Conservation (phyloP, 148 eudicot species). For the Rhododendron griersonianum region DNA sequence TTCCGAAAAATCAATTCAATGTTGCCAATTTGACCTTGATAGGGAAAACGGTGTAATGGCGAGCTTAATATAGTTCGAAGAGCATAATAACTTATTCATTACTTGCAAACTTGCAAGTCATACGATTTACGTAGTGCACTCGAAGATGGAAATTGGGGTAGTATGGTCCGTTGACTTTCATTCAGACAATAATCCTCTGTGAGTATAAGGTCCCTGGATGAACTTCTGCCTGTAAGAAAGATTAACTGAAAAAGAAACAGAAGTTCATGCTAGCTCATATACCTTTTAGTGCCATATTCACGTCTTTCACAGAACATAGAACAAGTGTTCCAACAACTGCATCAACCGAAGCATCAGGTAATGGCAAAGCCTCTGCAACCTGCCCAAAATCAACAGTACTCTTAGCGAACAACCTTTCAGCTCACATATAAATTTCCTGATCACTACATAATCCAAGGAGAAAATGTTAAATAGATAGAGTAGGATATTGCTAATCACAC, state of each 20-base stretch:
- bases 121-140: not conserved
- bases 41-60: not conserved
- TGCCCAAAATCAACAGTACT: conserved; percentile 21
- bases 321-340: conserved; percentile 93
- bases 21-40: not conserved
- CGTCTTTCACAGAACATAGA: conserved; percentile 80
- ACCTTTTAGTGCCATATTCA: conserved; percentile 60
- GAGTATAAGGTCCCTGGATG: not conserved
- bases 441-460: not conserved
- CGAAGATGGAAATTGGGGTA: not conserved
- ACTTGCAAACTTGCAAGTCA: not conserved
- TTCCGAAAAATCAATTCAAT: not conserved
- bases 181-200: not conserved
- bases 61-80: not conserved
- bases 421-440: not conserved
- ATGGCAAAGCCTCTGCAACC: conserved; percentile 86
- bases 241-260: not conserved
- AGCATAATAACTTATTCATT: not conserved
- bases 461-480: not conserved
- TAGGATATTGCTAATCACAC: not conserved
- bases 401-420: not conserved
- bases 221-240: not conserved
- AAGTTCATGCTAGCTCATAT: not conserved
- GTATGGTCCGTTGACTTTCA: not conserved
- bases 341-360: conserved; percentile 77